Conservation (phyloP, 768 basidiomycete species). For the Xerocomus spinulosus region DNA sequence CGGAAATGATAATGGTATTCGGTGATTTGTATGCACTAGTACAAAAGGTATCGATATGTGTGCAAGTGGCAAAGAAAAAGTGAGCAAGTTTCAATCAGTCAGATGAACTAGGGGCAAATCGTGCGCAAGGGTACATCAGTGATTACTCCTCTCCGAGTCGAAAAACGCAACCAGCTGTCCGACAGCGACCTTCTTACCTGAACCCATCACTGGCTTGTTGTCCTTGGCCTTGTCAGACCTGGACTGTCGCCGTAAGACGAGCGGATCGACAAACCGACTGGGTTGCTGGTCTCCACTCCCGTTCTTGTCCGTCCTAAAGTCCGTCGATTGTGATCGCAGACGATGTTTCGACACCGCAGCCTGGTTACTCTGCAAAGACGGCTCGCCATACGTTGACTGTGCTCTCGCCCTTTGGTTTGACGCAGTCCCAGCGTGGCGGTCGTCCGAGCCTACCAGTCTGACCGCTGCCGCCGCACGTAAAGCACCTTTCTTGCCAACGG, state of each 20-base stretch:
- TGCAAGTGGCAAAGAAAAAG: background rate
- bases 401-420: constrained; percentile 41
- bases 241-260: constrained; percentile 64
- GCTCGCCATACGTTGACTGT: constrained; percentile 52
- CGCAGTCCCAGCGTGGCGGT: constrained; percentile 7
- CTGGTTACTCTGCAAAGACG: constrained; percentile 30
- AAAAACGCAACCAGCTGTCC: constrained; percentile 84
- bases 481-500: constrained; percentile 52
- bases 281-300: constrained; percentile 9
- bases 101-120: too few species aligned
- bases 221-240: constrained; percentile 39
- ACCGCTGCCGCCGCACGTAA: constrained; percentile 31
- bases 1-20: background rate
- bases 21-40: background rate
- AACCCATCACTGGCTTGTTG: constrained; percentile 35
- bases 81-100: background rate
- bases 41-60: constrained; percentile 2
- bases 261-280: constrained; percentile 70
- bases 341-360: constrained; percentile 24
- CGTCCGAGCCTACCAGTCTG: constrained; percentile 30
- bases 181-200: constrained; percentile 62
- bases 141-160: constrained; percentile 37
- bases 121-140: background rate
- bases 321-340: constrained; percentile 38
- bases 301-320: constrained; percentile 24